These are phyloP conservation scores for Arachis stenosperma DNA, from an alignment of 306 rosid genomes.

Conservation along the genomic window DNA sequence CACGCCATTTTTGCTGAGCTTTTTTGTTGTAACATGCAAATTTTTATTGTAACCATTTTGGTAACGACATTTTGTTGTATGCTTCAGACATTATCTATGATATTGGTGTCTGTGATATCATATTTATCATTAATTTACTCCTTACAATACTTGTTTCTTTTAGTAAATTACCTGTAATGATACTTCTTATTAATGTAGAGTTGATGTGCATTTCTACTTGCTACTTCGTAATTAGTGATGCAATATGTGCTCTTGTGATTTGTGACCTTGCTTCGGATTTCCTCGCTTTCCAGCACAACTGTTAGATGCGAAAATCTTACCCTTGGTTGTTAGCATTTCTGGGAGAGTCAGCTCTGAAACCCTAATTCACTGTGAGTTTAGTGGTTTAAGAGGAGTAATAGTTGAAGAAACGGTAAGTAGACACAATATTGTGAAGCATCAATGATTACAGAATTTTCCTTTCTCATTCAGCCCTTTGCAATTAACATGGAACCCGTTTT, in stretches of 20 bases:
- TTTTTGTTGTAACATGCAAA: background rate
- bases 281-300: constrained; percentile 71
- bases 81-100: background rate
- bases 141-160: no score
- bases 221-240: constrained; percentile 20
- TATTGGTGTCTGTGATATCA: constrained; percentile 15
- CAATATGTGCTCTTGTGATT: constrained; percentile 25
- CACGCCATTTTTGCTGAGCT: background rate
- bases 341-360: constrained; percentile 89
- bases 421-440: constrained; percentile 11
- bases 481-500: constrained; percentile 28
- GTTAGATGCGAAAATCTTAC: constrained; percentile 77
- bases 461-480: constrained; percentile 8
- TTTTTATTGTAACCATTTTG: constrained; percentile 6
- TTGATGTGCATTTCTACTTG: constrained; percentile 14
- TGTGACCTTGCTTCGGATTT: constrained; percentile 33
- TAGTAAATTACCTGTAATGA: background rate
- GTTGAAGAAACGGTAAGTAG: constrained; percentile 87
- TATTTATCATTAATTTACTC: background rate
- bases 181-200: constrained; percentile 6
- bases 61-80: background rate
- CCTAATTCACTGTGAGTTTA: constrained; percentile 83
- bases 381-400: constrained; percentile 90
- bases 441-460: background rate
- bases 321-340: constrained; percentile 83